Conservation (phyloP, 1,284 basidiomycete genomes). For the Dichomitus squalens region DNA sequence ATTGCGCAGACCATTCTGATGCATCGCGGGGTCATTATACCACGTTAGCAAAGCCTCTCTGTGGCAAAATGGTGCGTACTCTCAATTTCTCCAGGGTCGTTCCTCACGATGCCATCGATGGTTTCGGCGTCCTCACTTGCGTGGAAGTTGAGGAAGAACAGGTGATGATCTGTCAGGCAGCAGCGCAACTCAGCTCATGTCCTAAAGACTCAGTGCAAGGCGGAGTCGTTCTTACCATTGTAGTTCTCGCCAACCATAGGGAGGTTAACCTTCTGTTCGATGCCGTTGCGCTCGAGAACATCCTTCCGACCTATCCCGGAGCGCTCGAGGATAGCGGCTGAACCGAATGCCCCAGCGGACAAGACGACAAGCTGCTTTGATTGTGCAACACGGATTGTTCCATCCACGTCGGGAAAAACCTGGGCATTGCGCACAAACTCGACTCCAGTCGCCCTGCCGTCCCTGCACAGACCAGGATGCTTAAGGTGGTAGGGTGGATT, state of each 20-base stretch:
- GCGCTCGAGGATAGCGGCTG: slow-evolving; percentile 34
- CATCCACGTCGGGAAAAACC: slow-evolving; percentile 23
- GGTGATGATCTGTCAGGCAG: slow-evolving; percentile 44
- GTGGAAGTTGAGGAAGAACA: slow-evolving; percentile 36
- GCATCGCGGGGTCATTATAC: too few species aligned
- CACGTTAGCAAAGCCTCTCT: too few species aligned
- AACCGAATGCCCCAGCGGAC: slow-evolving; percentile 40
- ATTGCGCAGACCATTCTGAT: slow-evolving; percentile 47
- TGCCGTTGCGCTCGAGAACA: slow-evolving; percentile 42
- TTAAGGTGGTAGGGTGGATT: not conserved
- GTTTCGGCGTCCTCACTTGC: slow-evolving; percentile 44
- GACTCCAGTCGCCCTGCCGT: slow-evolving; percentile 55
- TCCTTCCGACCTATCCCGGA: slow-evolving; percentile 34
- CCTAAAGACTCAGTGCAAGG: not conserved
- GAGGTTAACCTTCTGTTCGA: slow-evolving; percentile 48
- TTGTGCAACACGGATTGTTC: slow-evolving; percentile 28
- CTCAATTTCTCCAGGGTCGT: slow-evolving; percentile 33
- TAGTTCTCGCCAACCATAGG: slow-evolving; percentile 63
- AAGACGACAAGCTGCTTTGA: slow-evolving; percentile 51
- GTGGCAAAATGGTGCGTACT: slow-evolving; percentile 28
- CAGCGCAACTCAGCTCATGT: not conserved
- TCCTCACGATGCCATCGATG: slow-evolving; percentile 43
- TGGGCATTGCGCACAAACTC: slow-evolving; percentile 49
- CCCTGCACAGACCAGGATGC: slow-evolving; percentile 33
- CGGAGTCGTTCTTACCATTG: slow-evolving; percentile 40